Evolutionary conservation across 441 rosid species (phyloP), one percentile per base, ranked within the genome.

Genomic region (Populus trichocarpa): DNA sequence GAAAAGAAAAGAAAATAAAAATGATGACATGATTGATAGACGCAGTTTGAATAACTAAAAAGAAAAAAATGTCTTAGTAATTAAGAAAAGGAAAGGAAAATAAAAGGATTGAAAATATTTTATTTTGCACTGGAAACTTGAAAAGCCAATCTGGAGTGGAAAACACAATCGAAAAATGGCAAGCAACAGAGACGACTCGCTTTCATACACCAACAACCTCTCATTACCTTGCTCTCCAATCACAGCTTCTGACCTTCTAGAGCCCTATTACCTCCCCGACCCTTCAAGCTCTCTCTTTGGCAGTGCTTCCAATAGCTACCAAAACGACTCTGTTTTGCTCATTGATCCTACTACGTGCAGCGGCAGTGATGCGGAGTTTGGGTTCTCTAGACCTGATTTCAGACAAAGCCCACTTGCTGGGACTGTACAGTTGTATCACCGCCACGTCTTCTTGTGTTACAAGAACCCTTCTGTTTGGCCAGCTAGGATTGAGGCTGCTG

Each of bases 381-480:
- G 99, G 36, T 94, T 94, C 86, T 85, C 90, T 36, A 89, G 98
- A 80, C 84, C 92, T 57, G 98, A 93, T 74, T 94, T 94, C 88
- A 83, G 95, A 70, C 86, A 84, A 74, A 83, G 71, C 81, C 91
- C 86, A 59, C 92, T 93, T 73, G 86, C 84, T 25, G 98, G 98
- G 64, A 84, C 95, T 80, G 99, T 96, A 16, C 91, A 92, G 87
- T 88, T 85, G 79, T 94, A 94, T 85, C 80, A 91, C 81, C 92
- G 99, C 59, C 99, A 96, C 77, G 92, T 94, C 18, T 96, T 94
- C 82, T 78, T 96, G 69, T 96, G 98, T 79, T 96, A 96, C 85
- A 96, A 96, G 85, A 93, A 90, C 84, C 99, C 98, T 5, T 87
- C 92, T 64, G 99, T 92, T 46, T 94, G 98, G 98, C 98, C 98